Base-by-base conservation (phyloP, 176 grass and related monocot species). In the Musa beccarii region DNA sequence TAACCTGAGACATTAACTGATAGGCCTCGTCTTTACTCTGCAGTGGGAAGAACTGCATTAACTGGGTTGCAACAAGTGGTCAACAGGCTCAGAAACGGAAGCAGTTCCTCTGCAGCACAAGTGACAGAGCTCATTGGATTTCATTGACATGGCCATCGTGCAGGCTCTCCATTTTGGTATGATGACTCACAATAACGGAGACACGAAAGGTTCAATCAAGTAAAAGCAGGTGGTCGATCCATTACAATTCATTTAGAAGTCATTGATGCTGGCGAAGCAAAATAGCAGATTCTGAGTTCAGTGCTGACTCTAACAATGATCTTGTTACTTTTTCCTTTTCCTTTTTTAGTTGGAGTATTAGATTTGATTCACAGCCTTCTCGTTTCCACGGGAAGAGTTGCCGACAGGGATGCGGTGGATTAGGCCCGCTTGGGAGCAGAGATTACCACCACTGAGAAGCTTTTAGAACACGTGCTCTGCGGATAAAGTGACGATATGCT, bases 121-220 rank as follows among this genome's bases (percentile, higher is more conserved):
- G 93, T 87, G 12, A 76, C 86, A 73, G 74, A 85, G 80, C 63
- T 89, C 52, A 92, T 79, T 1, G 93, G 93, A 96, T 87, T 23
- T 90, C 93, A 49, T 92, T 72, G 65, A 91, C 93, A 85, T 92
- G 90, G 0, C 78, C 89, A 43, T 76, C 73, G 49, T 57, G 82
- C 59, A 77, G 79, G 28, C 59, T 72, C 76, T 87, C 72, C 82
- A 75, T 84, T 57, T 78, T 83, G 89, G 77, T 51, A 11, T 28
- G 12, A 68, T 20, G 62, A 22, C 0, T 22, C 22, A 22, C 22
- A 22, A 22, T 22, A 34, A 4, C 29, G 29, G 29, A 34, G 29
- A 34, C 29, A 5, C 4, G 4, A 43, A 43, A 6, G 34, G 34
- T 43, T 43, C 34, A 6, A 43, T 43, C 34, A 43, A 43, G 34